These are phyloP conservation scores for Trichoderma parareesei DNA, from an alignment of 495 filamentous ascomycete species.

Conservation along the genomic window DNA sequence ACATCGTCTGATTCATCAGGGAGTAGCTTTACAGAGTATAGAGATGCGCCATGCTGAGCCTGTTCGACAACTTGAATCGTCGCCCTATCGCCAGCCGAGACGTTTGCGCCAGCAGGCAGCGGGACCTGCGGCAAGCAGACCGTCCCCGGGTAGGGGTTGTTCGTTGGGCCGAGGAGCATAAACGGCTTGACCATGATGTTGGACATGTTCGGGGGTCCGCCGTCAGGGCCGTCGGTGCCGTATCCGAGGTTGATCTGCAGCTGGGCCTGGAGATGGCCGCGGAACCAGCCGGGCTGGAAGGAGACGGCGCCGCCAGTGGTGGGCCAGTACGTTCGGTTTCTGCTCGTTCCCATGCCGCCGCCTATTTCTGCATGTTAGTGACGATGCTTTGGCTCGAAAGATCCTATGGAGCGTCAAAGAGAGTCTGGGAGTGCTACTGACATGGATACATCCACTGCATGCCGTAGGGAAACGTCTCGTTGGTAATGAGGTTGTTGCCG, in stretches of 20 bases:
- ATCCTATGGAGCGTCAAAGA: conserved; percentile 2
- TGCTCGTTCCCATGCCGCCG: conserved; percentile 70
- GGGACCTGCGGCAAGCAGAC: conserved; percentile 88
- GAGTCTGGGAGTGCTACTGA: conserved; percentile 38
- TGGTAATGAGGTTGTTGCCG: conserved; percentile 85
- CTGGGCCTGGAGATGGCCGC: conserved; percentile 74
- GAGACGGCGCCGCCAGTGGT: conserved; percentile 75
- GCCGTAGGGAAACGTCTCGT: conserved; percentile 75
- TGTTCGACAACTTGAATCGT: conserved; percentile 91
- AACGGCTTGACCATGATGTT: conserved; percentile 75
- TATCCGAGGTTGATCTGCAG: conserved; percentile 93
- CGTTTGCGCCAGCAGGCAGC: conserved; percentile 63
- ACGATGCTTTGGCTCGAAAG: conserved; percentile 4
- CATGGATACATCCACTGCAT: conserved; percentile 99
- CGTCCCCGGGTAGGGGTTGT: conserved; percentile 73
- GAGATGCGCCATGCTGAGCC: conserved; percentile 78
- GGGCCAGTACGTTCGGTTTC: conserved; percentile 89
- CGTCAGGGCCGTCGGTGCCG: conserved; percentile 53
- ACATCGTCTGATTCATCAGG: neutral
- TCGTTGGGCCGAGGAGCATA: conserved; percentile 75
- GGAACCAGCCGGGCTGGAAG: conserved; percentile 91
- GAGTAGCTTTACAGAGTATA: conserved; percentile 72
- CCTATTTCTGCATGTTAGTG: conserved; percentile 43
- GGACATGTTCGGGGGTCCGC: conserved; percentile 76
- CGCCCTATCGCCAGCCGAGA: conserved; percentile 76